Evolutionary conservation across 345 rosid species (phyloP).

Genomic region (Corchorus capsularis): DNA sequence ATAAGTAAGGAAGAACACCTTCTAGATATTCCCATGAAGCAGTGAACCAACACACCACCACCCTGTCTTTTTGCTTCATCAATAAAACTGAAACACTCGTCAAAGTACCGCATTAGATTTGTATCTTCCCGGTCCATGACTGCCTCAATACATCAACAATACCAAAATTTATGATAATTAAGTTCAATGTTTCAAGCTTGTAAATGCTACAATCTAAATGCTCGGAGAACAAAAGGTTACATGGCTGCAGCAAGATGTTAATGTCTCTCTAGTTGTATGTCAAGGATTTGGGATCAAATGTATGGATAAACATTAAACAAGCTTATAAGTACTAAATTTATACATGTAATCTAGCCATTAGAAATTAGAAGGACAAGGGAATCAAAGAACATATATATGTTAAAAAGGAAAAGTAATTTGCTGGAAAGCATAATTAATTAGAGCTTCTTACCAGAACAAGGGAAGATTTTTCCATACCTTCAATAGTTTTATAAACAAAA

Average conservation of each 20-base stretch:
- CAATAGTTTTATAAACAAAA: conserved; percentile 65
- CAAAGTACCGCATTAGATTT: conserved; percentile 42
- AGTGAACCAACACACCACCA: conserved; percentile 55
- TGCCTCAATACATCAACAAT: conserved; percentile 21
- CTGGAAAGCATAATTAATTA: not conserved
- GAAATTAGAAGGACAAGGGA: not conserved
- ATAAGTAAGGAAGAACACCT: conserved; percentile 35
- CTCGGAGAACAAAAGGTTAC: not conserved
- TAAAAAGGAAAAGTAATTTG: not conserved
- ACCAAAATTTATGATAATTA: not conserved
- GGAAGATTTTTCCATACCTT: conserved; percentile 38
- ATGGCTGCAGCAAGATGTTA: not conserved
- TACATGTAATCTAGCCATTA: not conserved
- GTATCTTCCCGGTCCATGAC: conserved; percentile 45
- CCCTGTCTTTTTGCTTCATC: conserved; percentile 49
- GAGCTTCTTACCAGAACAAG: not conserved
- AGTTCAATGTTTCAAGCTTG: not conserved
- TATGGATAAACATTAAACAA: not conserved
- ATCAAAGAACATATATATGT: not conserved
- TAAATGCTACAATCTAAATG: not conserved
- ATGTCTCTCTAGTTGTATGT: not conserved
- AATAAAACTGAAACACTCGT: conserved; percentile 49
- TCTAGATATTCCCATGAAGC: conserved; percentile 56
- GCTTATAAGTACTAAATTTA: not conserved
- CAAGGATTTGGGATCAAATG: not conserved